These are phyloP conservation scores for Platanthera guangdongensis DNA, from an alignment of 106 monocot genomes.

Conservation along the genomic window DNA sequence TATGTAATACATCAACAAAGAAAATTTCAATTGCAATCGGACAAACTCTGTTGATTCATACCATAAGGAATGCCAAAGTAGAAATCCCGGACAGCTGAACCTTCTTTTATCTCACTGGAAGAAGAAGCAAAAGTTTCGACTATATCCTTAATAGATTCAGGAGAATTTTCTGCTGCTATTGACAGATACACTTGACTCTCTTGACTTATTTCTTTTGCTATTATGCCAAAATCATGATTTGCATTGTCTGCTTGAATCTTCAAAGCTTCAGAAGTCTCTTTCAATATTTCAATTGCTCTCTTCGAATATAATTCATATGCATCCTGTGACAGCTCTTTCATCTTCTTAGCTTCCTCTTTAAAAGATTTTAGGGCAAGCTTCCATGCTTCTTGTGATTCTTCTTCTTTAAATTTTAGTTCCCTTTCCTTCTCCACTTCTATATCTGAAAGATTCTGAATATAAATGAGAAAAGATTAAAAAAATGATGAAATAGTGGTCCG, in stretches of 20 bases:
- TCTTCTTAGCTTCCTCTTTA: slow-evolving; percentile 60
- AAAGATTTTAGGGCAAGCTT: slow-evolving; percentile 43
- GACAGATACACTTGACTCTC: slow-evolving; percentile 68
- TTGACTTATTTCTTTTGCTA: slow-evolving; percentile 58
- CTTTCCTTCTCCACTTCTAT: slow-evolving; percentile 25
- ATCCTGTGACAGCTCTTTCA: slow-evolving; percentile 48
- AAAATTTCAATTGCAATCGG: background rate
- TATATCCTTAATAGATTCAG: slow-evolving; percentile 73
- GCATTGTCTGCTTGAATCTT: slow-evolving; percentile 85
- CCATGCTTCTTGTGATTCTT: slow-evolving; percentile 60
- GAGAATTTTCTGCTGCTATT: slow-evolving; percentile 50
- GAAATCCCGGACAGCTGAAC: slow-evolving; percentile 52
- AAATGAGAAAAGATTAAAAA: background rate
- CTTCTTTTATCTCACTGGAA: slow-evolving; percentile 33
- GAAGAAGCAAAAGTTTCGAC: slow-evolving; percentile 42
- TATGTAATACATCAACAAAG: background rate
- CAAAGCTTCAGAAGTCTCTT: slow-evolving; percentile 55
- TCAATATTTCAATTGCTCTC: slow-evolving; percentile 36
- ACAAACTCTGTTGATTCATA: slow-evolving; percentile 18
- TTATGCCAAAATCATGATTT: slow-evolving; percentile 40
- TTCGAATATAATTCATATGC: slow-evolving; percentile 65
- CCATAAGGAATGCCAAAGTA: slow-evolving; percentile 85
- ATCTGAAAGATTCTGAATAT: slow-evolving; percentile 23
- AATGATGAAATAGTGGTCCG: background rate
- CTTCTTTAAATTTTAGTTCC: slow-evolving; percentile 25